phyloP scores from a whole-genome alignment of 2,329 filamentous ascomycete species.

The Aureobasidium sp. region DNA sequence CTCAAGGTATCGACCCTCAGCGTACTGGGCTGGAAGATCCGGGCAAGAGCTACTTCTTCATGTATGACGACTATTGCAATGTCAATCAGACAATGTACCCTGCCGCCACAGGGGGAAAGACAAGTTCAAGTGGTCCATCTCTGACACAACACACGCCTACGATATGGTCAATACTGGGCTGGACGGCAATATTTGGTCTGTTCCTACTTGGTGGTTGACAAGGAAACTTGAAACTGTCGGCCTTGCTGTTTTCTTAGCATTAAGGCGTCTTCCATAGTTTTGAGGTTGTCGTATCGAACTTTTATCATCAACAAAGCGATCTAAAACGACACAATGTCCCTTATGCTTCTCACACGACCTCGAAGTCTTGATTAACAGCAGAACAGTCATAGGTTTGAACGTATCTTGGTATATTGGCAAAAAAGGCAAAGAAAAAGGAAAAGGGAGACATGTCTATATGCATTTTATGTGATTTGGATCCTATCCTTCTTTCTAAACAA shows the following conservation, averaged over 20 bases:
- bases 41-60: conserved; percentile 42
- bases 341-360: no score
- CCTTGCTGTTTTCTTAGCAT: neutral
- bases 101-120: conserved; percentile 2
- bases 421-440: neutral
- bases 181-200: neutral
- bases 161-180: neutral
- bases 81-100: conserved; percentile 15
- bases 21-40: conserved; percentile 21
- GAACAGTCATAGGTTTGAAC: neutral
- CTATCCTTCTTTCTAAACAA: neutral
- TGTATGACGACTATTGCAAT: conserved; percentile 4
- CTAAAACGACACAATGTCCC: neutral
- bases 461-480: neutral
- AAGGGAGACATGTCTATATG: conserved; percentile 1
- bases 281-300: neutral
- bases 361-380: no score
- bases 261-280: neutral
- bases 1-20: conserved; percentile 25
- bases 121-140: neutral
- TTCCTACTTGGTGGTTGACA: neutral
- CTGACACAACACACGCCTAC: neutral
- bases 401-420: neutral
- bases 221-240: neutral
- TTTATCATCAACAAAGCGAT: neutral